Conservation (phyloP, 2,329 filamentous ascomycete genomes). For the Talaromyces sp. region DNA sequence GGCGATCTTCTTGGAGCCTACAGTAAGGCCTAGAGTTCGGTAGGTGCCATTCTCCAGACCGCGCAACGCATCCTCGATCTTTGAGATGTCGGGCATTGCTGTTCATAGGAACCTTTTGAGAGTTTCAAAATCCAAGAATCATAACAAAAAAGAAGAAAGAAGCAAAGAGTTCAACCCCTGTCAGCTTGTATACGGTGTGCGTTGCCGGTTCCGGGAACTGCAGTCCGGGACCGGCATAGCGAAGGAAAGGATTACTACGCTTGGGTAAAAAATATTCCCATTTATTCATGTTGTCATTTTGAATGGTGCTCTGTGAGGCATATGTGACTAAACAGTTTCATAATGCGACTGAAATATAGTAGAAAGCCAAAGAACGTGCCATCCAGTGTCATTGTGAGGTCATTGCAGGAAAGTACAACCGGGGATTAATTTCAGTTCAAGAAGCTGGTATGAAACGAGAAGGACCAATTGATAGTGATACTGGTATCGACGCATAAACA, state of each 20-base stretch:
- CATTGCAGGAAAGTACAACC: background rate
- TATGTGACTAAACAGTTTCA: background rate
- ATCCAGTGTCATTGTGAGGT: background rate
- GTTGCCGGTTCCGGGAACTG: background rate
- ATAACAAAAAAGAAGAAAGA: background rate
- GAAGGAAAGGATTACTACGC: background rate
- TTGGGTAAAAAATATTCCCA: background rate
- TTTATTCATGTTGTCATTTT: background rate
- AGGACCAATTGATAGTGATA: background rate
- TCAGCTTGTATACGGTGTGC: background rate
- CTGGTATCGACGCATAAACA: background rate
- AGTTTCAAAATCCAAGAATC: background rate
- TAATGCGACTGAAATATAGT: background rate
- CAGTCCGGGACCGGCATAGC: background rate
- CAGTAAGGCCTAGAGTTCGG: constrained; percentile 5
- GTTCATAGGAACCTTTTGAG: background rate
- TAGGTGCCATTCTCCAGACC: constrained; percentile 2
- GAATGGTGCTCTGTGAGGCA: background rate
- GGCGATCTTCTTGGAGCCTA: constrained; percentile 1
- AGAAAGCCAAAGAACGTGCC: background rate
- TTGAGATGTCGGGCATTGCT: constrained; percentile 9
- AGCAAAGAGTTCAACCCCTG: background rate
- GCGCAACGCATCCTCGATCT: background rate
- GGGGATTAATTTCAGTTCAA: background rate
- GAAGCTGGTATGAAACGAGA: too few relatives aligned